Conservation (phyloP, 2,329 filamentous ascomycete genomes). For the Talaromyces sp. region DNA sequence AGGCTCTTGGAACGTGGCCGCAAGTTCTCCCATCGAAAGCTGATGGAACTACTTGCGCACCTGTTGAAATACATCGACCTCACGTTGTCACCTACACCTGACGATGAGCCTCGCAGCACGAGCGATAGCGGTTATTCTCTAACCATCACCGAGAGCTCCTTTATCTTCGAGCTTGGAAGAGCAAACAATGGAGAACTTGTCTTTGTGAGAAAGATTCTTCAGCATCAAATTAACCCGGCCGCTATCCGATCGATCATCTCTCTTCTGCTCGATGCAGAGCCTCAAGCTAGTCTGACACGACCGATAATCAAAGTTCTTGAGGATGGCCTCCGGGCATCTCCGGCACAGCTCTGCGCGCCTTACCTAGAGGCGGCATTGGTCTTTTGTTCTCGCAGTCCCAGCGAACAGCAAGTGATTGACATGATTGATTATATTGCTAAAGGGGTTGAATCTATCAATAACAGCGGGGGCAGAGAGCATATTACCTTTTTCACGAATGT, state of each 20-base stretch:
- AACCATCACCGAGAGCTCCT: conserved; percentile 29
- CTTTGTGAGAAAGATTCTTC: conserved; percentile 59
- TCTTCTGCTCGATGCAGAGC: conserved; percentile 51
- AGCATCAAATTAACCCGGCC: conserved; percentile 53
- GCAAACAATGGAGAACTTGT: conserved; percentile 31
- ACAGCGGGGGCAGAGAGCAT: conserved; percentile 46
- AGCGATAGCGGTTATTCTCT: conserved; percentile 31
- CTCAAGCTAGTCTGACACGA: conserved; percentile 43
- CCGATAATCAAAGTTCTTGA: conserved; percentile 52
- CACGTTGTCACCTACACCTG: conserved; percentile 23
- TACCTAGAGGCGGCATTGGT: conserved; percentile 55
- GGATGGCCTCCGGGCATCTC: conserved; percentile 50
- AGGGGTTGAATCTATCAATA: conserved; percentile 46
- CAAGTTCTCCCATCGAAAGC: conserved; percentile 39
- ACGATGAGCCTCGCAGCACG: conserved; percentile 22
- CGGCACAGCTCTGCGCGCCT: conserved; percentile 46
- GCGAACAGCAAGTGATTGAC: conserved; percentile 32
- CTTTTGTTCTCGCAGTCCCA: conserved; percentile 46
- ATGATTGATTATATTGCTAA: conserved; percentile 41
- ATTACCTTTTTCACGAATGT: conserved; percentile 50
- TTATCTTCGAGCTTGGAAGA: conserved; percentile 31
- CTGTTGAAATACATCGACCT: conserved; percentile 39
- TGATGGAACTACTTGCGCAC: conserved; percentile 39
- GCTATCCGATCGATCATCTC: conserved; percentile 54
- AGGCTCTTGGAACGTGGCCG: conserved; percentile 44